These are phyloP conservation scores for Limonium bicolor DNA, from an alignment of 148 eudicot genomes.

Conservation along the genomic window DNA sequence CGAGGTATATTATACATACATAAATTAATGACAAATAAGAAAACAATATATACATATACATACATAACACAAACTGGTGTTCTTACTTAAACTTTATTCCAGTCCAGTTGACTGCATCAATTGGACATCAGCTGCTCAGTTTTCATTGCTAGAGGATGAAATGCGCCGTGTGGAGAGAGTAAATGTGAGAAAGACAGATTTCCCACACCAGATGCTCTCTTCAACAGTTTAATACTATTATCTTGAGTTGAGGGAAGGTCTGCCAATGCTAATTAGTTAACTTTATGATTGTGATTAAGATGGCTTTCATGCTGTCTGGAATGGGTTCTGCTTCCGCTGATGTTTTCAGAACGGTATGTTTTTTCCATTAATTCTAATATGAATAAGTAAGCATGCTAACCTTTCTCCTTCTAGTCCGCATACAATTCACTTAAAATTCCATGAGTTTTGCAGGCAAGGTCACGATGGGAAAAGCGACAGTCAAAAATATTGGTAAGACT, in stretches of 20 bases:
- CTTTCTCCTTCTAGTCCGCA: too few relatives aligned
- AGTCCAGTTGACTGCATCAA: slow-evolving; percentile 99
- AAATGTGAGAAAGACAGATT: slow-evolving; percentile 38
- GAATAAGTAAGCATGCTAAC: too few relatives aligned
- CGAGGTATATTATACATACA: too few relatives aligned
- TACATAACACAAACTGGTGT: too few relatives aligned
- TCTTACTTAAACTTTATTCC: too few relatives aligned
- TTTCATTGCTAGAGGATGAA: slow-evolving; percentile 95
- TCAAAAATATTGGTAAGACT: slow-evolving; percentile 70
- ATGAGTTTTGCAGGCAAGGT: slow-evolving; percentile 47
- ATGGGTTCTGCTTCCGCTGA: slow-evolving; percentile 74
- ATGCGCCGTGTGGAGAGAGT: slow-evolving; percentile 97
- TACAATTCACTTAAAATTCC: too few relatives aligned
- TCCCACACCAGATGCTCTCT: too few relatives aligned
- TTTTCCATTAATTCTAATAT: not conserved
- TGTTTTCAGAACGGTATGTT: slow-evolving; percentile 79
- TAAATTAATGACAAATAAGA: too few relatives aligned
- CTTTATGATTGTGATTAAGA: slow-evolving; percentile 29
- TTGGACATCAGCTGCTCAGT: slow-evolving; percentile 94
- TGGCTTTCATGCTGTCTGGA: slow-evolving; percentile 88
- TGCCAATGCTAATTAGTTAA: not conserved
- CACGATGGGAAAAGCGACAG: slow-evolving; percentile 90
- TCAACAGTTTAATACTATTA: too few relatives aligned
- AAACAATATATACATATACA: too few relatives aligned
- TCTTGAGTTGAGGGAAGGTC: too few relatives aligned